Percentiles rank a stretch among this genome's conserved stretches.
These are phyloP conservation scores for Fusarium pseudocircinatum DNA, from an alignment of 2,329 filamentous ascomycete genomes.

Conservation along the genomic window DNA sequence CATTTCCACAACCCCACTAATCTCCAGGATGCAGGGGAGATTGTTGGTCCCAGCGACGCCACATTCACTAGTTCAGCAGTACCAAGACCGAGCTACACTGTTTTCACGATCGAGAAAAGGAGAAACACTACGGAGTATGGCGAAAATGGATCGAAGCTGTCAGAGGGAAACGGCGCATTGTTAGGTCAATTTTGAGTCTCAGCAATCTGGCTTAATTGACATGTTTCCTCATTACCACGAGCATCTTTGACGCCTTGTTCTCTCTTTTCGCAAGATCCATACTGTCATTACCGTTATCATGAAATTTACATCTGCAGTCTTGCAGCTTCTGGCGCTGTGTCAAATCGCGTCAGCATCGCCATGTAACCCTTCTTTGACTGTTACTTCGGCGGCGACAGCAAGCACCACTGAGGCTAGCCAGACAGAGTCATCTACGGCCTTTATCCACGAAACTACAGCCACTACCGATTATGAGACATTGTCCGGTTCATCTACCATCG, in stretches of 20 bases:
- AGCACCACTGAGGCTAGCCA: neutral
- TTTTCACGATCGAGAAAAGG: neutral
- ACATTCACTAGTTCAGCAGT: neutral
- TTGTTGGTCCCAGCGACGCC: neutral
- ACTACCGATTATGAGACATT: neutral
- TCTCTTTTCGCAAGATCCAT: neutral
- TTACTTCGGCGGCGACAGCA: neutral
- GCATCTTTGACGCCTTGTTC: fast-evolving
- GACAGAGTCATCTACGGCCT: neutral
- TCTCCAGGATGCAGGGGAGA: neutral
- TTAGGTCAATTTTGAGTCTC: neutral
- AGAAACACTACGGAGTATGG: neutral
- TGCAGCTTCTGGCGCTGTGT: neutral
- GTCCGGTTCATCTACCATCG: neutral
- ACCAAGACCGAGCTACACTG: neutral
- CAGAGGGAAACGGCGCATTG: fast-evolving
- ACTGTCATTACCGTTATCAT: neutral
- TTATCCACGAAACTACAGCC: neutral
- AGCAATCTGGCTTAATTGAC: neutral
- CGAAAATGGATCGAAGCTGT: neutral
- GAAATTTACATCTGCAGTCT: neutral
- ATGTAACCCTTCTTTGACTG: neutral
- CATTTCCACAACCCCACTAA: neutral
- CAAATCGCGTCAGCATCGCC: neutral
- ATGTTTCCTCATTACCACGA: too few relatives aligned